Conservation (phyloP, 495 filamentous ascomycete genomes). For the Platismatia glauca region DNA sequence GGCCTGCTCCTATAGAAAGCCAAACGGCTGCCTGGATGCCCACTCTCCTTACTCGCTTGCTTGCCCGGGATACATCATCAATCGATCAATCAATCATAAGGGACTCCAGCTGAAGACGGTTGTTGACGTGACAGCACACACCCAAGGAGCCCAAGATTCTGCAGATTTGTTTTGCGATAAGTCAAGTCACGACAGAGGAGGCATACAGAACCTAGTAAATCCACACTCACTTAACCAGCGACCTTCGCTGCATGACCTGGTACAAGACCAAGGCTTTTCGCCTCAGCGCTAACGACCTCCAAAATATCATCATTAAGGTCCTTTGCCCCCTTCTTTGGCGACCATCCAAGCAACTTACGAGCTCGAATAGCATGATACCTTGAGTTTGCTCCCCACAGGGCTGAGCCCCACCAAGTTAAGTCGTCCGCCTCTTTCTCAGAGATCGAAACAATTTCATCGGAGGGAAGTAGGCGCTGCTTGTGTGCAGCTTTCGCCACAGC, state of each 20-base stretch:
- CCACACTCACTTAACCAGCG: constrained; percentile 23
- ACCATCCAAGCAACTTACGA: constrained; percentile 51
- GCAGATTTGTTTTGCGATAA: neutral
- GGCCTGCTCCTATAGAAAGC: neutral
- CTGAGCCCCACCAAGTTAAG: constrained; percentile 28
- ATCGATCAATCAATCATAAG: neutral
- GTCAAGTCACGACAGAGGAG: neutral
- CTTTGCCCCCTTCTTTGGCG: constrained; percentile 31
- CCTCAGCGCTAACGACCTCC: constrained; percentile 37
- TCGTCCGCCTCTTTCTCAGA: constrained; percentile 30
- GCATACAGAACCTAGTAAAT: neutral
- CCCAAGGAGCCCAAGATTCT: neutral
- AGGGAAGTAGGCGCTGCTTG: constrained; percentile 54
- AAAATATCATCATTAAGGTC: constrained; percentile 21
- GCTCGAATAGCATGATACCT: constrained; percentile 42
- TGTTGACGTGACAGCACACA: neutral
- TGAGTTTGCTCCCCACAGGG: constrained; percentile 50
- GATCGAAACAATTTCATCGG: constrained; percentile 40
- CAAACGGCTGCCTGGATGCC: neutral
- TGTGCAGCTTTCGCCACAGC: constrained; percentile 52
- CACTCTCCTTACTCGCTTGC: neutral
- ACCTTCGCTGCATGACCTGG: constrained; percentile 32
- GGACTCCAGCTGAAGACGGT: neutral
- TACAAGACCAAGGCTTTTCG: constrained; percentile 30
- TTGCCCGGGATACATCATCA: neutral